Base-by-base conservation (phyloP, 2,329 filamentous ascomycete genomes). In the Pseudogymnoascus sp. region DNA sequence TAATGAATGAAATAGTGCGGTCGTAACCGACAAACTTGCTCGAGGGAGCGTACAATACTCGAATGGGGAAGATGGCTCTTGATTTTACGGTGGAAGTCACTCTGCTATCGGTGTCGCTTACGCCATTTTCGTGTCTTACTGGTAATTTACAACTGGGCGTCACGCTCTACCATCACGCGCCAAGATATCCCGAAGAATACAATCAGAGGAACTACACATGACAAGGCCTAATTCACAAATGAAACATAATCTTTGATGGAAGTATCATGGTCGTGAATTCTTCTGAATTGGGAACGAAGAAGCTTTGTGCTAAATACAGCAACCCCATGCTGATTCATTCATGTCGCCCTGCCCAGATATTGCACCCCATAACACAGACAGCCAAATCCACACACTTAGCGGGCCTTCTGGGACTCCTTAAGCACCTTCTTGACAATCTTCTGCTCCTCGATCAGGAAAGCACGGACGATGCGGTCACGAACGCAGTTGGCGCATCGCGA, bases 341-440 rank as follows among this genome's bases (percentile, higher is more conserved):
- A 73, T 73, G 71, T 70, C 72, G 72, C 62, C 68, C 67, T 67
- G 63, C 68, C 72, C 70, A 69, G 42, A 64, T 63, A 67, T 69
- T 66, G 63, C 71, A 73, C 69, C 71, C 71, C 69, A 71, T 72
- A 70, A 68, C 68, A 73, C 70, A 68, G 69, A 65, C 63, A 68
- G 65, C 69, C 66, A 67, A 38, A 67, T 67, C 66, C 65, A 67
- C 44, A 60, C 61, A 61, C 66, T 69, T 73, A 73, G 70, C 68
- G 70, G 68, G 72, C 73, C 71, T 74, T 87, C 84, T 91, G 89
- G 69, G 85, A 87, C 86, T 97, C 93, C 90, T 97, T 97, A 79
- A 97, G 87, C 76, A 99, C 95, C 91, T 99, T 99, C 92, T 99
- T 99, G 82, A 99, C 95, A 75, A 99, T 97, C 91, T 99, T 99